Conservation (phyloP, 371 early-diverging fungal genomes). For the Thermomucor indicae-seudaticae region DNA sequence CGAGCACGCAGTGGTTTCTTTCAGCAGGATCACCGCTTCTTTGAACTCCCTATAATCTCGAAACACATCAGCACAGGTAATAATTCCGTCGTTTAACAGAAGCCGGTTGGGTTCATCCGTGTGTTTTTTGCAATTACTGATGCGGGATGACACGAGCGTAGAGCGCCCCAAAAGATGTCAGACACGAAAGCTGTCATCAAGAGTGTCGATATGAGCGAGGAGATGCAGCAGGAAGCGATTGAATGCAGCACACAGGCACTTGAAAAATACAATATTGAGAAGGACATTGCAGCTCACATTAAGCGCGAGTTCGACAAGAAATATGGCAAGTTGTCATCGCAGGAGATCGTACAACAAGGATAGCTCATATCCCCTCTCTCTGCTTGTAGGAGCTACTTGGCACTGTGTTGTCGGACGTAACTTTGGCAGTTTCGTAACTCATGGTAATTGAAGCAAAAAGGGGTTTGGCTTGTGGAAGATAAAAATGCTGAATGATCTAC, state of each 20-base stretch:
- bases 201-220: slow-evolving; percentile 97
- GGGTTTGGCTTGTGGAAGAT: neutral
- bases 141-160: neutral
- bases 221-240: slow-evolving; percentile 94
- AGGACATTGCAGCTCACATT: slow-evolving; percentile 96
- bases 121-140: neutral
- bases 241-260: slow-evolving; percentile 90
- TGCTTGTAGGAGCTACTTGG: slow-evolving; percentile 79
- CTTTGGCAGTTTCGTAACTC: slow-evolving; percentile 98
- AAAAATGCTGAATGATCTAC: neutral
- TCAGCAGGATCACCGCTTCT: no score
- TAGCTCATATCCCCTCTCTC: neutral
- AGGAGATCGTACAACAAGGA: neutral
- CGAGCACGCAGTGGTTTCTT: no score
- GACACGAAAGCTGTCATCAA: slow-evolving; percentile 89
- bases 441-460: slow-evolving; percentile 57
- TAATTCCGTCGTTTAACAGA: no score
- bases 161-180: slow-evolving; percentile 24
- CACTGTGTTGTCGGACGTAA: slow-evolving; percentile 97
- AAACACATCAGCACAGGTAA: no score
- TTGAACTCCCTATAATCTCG: no score
- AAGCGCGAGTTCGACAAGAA: slow-evolving; percentile 98
- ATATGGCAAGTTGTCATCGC: slow-evolving; percentile 56
- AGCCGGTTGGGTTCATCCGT: no score
- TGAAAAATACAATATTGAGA: slow-evolving; percentile 92